These are phyloP conservation scores for Microsporum ferrugineum DNA, from an alignment of 2,329 filamentous ascomycete species.

Conservation along the genomic window DNA sequence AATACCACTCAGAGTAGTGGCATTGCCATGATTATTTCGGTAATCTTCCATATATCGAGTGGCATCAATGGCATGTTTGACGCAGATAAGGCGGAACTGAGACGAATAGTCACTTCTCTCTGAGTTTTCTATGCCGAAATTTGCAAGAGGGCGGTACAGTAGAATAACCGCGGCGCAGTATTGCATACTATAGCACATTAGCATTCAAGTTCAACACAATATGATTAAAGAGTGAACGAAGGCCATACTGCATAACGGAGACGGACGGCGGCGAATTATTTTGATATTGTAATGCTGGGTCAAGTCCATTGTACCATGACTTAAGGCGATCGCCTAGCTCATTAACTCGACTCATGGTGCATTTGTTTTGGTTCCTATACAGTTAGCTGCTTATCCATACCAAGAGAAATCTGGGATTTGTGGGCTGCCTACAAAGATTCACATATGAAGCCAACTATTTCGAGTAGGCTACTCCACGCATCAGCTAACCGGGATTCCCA, in stretches of 20 bases:
- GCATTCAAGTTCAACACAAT: background rate
- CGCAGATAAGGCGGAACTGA: constrained; percentile 10
- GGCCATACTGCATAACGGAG: constrained; percentile 8
- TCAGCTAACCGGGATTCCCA: constrained; percentile 11
- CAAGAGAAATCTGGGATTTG: background rate
- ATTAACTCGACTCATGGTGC: constrained; percentile 6
- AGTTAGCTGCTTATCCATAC: background rate
- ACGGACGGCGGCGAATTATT: constrained; percentile 5
- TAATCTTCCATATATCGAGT: constrained; percentile 11
- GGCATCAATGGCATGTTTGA: constrained; percentile 10
- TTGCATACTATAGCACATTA: constrained; percentile 6
- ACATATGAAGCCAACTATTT: constrained; percentile 12
- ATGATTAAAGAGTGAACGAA: background rate
- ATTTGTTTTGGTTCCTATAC: constrained; percentile 6
- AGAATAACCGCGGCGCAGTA: constrained; percentile 9
- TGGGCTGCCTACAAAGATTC: constrained; percentile 9
- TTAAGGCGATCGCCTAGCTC: constrained; percentile 10
- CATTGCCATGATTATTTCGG: constrained; percentile 9
- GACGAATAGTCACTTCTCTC: background rate
- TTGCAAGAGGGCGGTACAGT: constrained; percentile 8
- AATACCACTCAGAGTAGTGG: constrained; percentile 11
- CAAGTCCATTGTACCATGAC: constrained; percentile 10
- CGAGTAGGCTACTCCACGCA: constrained; percentile 11
- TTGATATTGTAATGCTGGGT: constrained; percentile 8
- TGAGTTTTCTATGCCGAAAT: constrained; percentile 5